A percentile compares a stretch with the other conserved stretches of the same genome.
phyloP scores from a whole-genome alignment of 2,329 filamentous ascomycete species.

The Harringtonia lauricola region DNA sequence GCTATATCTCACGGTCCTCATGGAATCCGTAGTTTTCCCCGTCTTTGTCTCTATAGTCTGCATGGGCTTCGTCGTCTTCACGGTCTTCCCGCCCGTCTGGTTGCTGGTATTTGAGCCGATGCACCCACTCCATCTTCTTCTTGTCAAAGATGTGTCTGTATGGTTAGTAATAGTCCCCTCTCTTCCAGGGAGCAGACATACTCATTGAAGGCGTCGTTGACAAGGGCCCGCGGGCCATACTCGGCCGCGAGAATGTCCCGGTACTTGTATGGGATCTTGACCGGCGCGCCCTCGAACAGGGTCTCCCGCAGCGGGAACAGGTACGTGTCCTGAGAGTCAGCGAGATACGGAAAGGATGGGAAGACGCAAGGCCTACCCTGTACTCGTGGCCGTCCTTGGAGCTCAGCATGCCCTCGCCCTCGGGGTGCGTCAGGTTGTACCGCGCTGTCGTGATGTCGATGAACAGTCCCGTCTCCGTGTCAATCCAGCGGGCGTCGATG shows the following conservation, averaged over 20 bases:
- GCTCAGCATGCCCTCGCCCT: constrained; percentile 32
- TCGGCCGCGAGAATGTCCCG: constrained; percentile 46
- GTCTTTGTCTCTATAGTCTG: no score
- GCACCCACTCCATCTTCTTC: constrained; percentile 12
- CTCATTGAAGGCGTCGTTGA: constrained; percentile 39
- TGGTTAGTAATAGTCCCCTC: not conserved
- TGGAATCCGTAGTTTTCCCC: no score
- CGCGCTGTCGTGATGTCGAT: constrained; percentile 41
- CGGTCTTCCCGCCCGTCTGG: no score
- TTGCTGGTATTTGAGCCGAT: not conserved
- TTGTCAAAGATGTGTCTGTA: constrained; percentile 12
- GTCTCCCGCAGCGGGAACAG: constrained; percentile 61
- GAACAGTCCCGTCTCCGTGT: constrained; percentile 32
- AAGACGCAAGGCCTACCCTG: constrained; percentile 19
- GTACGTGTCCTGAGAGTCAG: constrained; percentile 33
- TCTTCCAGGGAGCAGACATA: constrained; percentile 16
- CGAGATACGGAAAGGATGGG: not conserved
- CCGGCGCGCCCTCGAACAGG: constrained; percentile 54
- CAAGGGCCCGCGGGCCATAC: constrained; percentile 41
- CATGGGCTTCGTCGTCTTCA: no score
- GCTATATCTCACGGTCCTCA: no score
- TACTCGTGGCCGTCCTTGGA: constrained; percentile 42
- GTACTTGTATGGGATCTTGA: constrained; percentile 54
- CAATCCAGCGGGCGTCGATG: constrained; percentile 38
- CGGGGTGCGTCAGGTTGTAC: constrained; percentile 32